Conservation (phyloP, 805 yeast genomes). For the Candida alai region DNA sequence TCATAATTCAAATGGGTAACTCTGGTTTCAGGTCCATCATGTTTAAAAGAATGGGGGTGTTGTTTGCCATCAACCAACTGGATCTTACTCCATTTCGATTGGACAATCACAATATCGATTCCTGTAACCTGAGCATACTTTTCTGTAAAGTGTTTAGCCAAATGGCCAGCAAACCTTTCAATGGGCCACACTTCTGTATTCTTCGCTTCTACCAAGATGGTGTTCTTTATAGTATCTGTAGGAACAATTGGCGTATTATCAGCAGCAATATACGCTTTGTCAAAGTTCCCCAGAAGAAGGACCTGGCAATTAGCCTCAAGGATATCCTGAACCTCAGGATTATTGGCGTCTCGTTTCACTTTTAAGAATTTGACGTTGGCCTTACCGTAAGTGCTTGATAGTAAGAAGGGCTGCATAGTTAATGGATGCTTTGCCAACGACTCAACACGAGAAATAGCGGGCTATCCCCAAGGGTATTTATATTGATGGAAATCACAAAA, state of each 20-base stretch:
- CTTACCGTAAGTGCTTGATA: slow-evolving; percentile 75
- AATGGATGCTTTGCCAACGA: not conserved
- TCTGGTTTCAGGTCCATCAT: slow-evolving; percentile 81
- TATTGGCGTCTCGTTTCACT: slow-evolving; percentile 63
- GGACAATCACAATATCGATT: slow-evolving; percentile 61
- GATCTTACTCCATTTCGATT: slow-evolving; percentile 77
- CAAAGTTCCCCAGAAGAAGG: slow-evolving; percentile 75
- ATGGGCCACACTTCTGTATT: slow-evolving; percentile 84
- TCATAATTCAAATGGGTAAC: slow-evolving; percentile 50
- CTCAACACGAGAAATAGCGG: no score
- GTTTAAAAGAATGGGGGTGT: slow-evolving; percentile 80
- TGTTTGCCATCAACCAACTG: slow-evolving; percentile 68
- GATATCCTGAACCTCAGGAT: slow-evolving; percentile 75
- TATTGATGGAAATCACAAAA: no score
- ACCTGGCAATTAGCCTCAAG: slow-evolving; percentile 81
- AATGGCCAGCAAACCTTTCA: slow-evolving; percentile 82
- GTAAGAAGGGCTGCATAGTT: slow-evolving; percentile 18
- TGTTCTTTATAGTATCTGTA: slow-evolving; percentile 90
- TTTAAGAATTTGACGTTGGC: slow-evolving; percentile 90
- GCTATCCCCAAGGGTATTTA: no score
- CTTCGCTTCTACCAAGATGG: slow-evolving; percentile 79
- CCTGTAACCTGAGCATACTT: slow-evolving; percentile 78
- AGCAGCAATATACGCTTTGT: slow-evolving; percentile 77
- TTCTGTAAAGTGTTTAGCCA: slow-evolving; percentile 74
- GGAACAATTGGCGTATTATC: slow-evolving; percentile 90